phyloP scores from a whole-genome alignment of 352 stramenopile genomes.

The Bremia lactucae region DNA sequence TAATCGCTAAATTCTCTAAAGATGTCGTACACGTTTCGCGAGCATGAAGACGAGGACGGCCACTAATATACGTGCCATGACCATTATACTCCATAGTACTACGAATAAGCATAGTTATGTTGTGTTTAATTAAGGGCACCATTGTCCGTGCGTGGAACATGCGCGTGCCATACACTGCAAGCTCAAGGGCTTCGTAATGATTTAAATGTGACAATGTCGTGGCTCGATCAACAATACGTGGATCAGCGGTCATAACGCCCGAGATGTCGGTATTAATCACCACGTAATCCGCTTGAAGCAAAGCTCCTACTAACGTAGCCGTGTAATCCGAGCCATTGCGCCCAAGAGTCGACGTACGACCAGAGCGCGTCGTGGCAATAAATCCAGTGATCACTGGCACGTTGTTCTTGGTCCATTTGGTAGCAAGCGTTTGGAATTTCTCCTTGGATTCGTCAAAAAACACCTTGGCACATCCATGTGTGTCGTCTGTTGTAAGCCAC shows the following conservation, averaged over 20 bases:
- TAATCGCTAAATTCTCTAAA: constrained; percentile 67
- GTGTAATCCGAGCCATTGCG: constrained; percentile 82
- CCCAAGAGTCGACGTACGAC: constrained; percentile 69
- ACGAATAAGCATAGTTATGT: constrained; percentile 76
- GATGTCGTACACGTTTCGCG: constrained; percentile 74
- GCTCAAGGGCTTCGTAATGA: constrained; percentile 70
- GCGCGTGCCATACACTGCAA: constrained; percentile 70
- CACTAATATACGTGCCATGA: constrained; percentile 75
- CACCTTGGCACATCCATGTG: constrained; percentile 66
- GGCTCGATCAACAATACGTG: constrained; percentile 62
- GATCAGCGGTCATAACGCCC: constrained; percentile 76
- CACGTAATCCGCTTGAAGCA: constrained; percentile 60
- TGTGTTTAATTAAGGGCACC: constrained; percentile 70
- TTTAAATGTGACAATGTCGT: constrained; percentile 64
- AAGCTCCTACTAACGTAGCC: constrained; percentile 65
- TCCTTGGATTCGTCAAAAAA: constrained; percentile 68
- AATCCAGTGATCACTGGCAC: constrained; percentile 75
- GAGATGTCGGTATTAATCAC: constrained; percentile 82
- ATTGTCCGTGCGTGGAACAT: constrained; percentile 85
- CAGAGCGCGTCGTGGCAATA: constrained; percentile 45
- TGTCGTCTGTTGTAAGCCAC: constrained; percentile 64
- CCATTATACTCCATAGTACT: constrained; percentile 77
- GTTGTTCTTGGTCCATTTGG: constrained; percentile 27
- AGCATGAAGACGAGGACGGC: constrained; percentile 39
- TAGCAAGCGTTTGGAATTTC: constrained; percentile 37